Conservation (phyloP, 257 asterid genomes). For the Agastache rugosa region DNA sequence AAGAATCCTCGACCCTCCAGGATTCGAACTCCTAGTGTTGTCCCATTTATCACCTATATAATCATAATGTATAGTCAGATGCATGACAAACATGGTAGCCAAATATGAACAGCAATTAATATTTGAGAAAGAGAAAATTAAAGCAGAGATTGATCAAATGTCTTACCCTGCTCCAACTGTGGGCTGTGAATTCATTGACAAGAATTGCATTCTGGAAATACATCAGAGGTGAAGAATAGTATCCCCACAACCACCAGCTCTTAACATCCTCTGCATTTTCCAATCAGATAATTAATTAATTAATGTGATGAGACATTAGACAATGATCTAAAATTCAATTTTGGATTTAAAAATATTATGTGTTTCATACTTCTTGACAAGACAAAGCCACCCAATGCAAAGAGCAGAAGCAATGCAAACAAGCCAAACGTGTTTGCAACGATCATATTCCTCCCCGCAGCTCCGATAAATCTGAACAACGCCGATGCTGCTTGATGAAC, state of each 20-base stretch:
- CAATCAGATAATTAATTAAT: not conserved
- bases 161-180: slow-evolving; percentile 68
- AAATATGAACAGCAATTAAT: no score
- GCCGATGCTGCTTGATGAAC: slow-evolving; percentile 56
- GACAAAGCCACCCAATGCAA: slow-evolving; percentile 73
- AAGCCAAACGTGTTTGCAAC: slow-evolving; percentile 69
- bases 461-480: slow-evolving; percentile 65
- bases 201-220: slow-evolving; percentile 70
- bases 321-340: not conserved
- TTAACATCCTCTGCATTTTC: slow-evolving; percentile 57
- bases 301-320: slow-evolving; percentile 27
- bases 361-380: slow-evolving; percentile 58
- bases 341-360: not conserved
- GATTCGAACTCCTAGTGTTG: slow-evolving; percentile 49
- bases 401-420: slow-evolving; percentile 58
- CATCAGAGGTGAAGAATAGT: slow-evolving; percentile 76
- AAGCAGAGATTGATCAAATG: not conserved
- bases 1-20: slow-evolving; percentile 53
- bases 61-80: not conserved
- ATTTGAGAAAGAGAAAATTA: no score
- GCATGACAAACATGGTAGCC: no score
- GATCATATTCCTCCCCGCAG: slow-evolving; percentile 66
- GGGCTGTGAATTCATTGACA: slow-evolving; percentile 64
- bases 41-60: slow-evolving; percentile 49
- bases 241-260: slow-evolving; percentile 86